phyloP scores from a whole-genome alignment of 495 filamentous ascomycete genomes.

The Tuber umbilicatum region DNA sequence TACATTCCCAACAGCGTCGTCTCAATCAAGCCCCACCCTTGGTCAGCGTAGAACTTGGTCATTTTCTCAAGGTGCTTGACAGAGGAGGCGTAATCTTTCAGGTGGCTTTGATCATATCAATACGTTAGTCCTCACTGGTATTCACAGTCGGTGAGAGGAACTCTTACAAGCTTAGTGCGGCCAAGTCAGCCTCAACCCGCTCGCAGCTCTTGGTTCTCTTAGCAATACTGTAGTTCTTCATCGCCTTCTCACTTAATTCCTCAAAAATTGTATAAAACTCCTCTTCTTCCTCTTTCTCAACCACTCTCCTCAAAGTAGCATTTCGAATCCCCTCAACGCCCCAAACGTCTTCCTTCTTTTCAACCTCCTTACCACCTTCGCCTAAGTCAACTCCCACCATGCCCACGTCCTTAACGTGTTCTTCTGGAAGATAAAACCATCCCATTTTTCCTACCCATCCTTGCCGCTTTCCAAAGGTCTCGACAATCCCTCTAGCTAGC shows the following conservation, averaged over 20 bases:
- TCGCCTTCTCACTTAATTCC: conserved; percentile 47
- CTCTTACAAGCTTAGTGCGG: conserved; percentile 66
- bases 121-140: background rate
- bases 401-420: conserved; percentile 47
- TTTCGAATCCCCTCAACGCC: conserved; percentile 42
- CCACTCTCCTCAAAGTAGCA: conserved; percentile 19
- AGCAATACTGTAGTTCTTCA: conserved; percentile 62
- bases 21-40: conserved; percentile 73
- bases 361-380: conserved; percentile 16
- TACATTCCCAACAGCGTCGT: conserved; percentile 79
- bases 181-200: conserved; percentile 74
- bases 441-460: conserved; percentile 64
- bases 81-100: conserved; percentile 65
- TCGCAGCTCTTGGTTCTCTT: conserved; percentile 69
- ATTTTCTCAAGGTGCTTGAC: conserved; percentile 74
- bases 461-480: conserved; percentile 61
- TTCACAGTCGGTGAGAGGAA: conserved; percentile 20
- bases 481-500: conserved; percentile 71
- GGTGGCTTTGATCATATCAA: conserved; percentile 45
- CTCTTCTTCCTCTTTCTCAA: conserved; percentile 31
- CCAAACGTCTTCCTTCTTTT: conserved; percentile 21
- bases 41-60: conserved; percentile 72
- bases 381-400: conserved; percentile 56
- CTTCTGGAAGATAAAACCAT: conserved; percentile 61
- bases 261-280: conserved; percentile 58